Evolutionary conservation across 2,329 filamentous ascomycete genomes (phyloP).

Genomic region (Geosmithia flava): DNA sequence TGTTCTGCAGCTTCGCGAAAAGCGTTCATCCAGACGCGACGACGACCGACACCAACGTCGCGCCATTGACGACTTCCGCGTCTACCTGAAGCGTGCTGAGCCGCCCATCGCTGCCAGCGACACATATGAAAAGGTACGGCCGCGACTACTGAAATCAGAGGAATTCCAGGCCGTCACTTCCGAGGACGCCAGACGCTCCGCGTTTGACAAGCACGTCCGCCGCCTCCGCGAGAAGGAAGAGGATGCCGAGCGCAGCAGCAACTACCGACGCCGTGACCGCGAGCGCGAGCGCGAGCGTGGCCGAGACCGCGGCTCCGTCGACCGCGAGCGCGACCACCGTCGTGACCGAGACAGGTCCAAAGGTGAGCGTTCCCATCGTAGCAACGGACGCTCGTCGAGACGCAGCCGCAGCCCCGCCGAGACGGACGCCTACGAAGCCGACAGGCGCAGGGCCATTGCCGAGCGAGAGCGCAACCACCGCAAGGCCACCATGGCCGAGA

Average conservation of each 20-base stretch:
- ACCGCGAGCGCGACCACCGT: constrained; percentile 46
- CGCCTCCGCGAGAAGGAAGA: constrained; percentile 88
- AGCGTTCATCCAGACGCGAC: constrained; percentile 64
- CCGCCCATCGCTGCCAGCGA: constrained; percentile 68
- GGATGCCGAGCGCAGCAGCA: constrained; percentile 55
- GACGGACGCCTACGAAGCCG: constrained; percentile 86
- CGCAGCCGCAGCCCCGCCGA: constrained; percentile 75
- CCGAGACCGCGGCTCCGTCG: constrained; percentile 26
- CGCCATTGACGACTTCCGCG: constrained; percentile 73
- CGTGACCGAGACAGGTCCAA: constrained; percentile 46
- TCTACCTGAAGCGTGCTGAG: constrained; percentile 78
- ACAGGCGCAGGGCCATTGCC: constrained; percentile 84
- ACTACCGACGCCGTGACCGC: constrained; percentile 41
- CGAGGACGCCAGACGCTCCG: constrained; percentile 70
- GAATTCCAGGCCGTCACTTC: constrained; percentile 76
- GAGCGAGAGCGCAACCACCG: constrained; percentile 90
- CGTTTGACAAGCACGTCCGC: constrained; percentile 85
- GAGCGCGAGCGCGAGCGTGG: constrained; percentile 36
- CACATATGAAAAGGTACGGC: constrained; percentile 78
- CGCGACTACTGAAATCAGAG: constrained; percentile 65
- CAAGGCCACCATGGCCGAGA: constrained; percentile 61
- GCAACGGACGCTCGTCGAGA: constrained; percentile 41
- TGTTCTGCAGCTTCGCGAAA: constrained; percentile 58
- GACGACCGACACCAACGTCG: constrained; percentile 78
- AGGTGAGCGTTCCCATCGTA: constrained; percentile 52